Conservation (phyloP, 306 rosid genomes). For the Adenanthera pavonina region DNA sequence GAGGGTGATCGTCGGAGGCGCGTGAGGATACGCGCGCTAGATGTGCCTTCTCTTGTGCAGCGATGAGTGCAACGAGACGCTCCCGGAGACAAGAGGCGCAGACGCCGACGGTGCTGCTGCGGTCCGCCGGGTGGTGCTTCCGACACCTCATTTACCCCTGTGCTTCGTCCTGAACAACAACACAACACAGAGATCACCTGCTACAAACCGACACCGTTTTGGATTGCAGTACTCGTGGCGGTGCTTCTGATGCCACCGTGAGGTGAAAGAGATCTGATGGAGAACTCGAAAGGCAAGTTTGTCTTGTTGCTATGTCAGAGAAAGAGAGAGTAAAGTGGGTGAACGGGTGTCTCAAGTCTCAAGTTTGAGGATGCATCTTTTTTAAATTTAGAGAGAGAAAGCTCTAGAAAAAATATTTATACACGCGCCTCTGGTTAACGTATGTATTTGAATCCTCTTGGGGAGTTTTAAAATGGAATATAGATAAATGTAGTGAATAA, state of each 20-base stretch:
- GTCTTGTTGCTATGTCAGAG: constrained; percentile 43
- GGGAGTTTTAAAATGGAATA: no score
- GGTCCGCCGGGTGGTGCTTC: constrained; percentile 70
- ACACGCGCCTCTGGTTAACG: not conserved
- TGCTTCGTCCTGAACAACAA: not conserved
- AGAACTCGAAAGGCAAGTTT: constrained; percentile 38
- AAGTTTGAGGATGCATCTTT: constrained; percentile 4
- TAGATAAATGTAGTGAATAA: no score
- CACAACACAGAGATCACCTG: not conserved
- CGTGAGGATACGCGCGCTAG: constrained; percentile 47
- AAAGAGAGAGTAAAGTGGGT: constrained; percentile 4
- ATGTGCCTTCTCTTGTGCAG: constrained; percentile 59
- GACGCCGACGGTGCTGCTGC: constrained; percentile 72
- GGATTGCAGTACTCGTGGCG: not conserved
- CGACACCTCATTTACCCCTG: constrained; percentile 79
- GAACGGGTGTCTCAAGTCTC: constrained; percentile 42
- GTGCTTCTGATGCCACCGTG: constrained; percentile 17
- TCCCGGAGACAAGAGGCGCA: constrained; percentile 92
- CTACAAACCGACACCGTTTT: constrained; percentile 35
- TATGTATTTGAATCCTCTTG: no score
- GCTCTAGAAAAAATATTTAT: not conserved
- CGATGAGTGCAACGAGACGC: constrained; percentile 61
- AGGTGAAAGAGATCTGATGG: constrained; percentile 46
- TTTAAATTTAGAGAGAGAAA: constrained; percentile 45
- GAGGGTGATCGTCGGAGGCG: constrained; percentile 44